These are phyloP conservation scores for Fraxinus pennsylvanica DNA, from an alignment of 257 asterid genomes.

Conservation along the genomic window DNA sequence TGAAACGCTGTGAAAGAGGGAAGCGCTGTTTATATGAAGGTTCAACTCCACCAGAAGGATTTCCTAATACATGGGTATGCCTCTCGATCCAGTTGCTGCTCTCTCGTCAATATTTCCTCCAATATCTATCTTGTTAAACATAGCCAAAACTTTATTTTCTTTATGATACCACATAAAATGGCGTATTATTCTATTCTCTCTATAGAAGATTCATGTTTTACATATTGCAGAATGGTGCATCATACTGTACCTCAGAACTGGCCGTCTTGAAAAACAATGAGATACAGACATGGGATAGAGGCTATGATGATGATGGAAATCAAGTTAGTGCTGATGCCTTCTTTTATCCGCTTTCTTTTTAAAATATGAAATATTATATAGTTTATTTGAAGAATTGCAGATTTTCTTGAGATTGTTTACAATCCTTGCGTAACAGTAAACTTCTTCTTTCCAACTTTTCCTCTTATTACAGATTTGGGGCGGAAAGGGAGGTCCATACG, in stretches of 20 bases:
- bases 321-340: conserved; percentile 51
- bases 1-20: conserved; percentile 87
- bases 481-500: conserved; percentile 83
- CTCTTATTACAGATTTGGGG: conserved; percentile 79
- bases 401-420: not conserved
- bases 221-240: conserved; percentile 55
- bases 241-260: conserved; percentile 59
- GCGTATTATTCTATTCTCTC: not conserved
- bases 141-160: not conserved
- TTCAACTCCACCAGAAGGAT: conserved; percentile 83
- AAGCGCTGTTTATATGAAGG: conserved; percentile 94
- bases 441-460: not conserved
- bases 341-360: not conserved
- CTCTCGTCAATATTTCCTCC: conserved; percentile 13
- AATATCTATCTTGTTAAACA: conserved; percentile 13
- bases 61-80: conserved; percentile 69
- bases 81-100: conserved; percentile 5
- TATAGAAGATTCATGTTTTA: conserved; percentile 7
- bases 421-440: not conserved
- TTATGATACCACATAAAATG: too few species aligned
- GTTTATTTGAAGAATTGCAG: conserved; percentile 1
- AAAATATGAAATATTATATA: not conserved
- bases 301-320: conserved; percentile 79
- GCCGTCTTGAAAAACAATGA: conserved; percentile 78
- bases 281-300: conserved; percentile 91